These are phyloP conservation scores for Kodamaea sp. DNA, from an alignment of 1,139 yeast species.

Conservation along the genomic window DNA sequence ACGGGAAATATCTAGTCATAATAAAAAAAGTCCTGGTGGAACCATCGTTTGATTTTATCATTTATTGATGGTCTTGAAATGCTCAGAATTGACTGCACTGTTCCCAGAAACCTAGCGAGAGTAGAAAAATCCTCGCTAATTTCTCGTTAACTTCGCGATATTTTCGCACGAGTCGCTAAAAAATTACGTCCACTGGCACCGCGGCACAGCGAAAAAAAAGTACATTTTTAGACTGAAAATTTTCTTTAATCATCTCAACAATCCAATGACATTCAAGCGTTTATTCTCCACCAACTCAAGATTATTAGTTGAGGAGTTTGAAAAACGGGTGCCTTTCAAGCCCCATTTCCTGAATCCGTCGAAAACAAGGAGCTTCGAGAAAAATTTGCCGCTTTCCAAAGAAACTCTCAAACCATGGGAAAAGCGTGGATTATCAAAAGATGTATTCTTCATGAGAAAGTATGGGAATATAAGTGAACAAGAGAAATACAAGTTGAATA, in stretches of 20 bases:
- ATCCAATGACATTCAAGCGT: neutral
- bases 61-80: no score
- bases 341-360: conserved; percentile 18
- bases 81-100: no score
- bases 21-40: no score
- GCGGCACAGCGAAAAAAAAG: no score
- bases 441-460: conserved; percentile 40
- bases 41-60: no score
- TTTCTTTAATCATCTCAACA: neutral
- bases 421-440: conserved; percentile 32
- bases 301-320: conserved; percentile 7
- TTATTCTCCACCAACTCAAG: conserved; percentile 3
- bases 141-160: no score
- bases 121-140: no score
- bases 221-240: no score
- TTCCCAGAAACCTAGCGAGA: no score
- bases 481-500: conserved; percentile 26
- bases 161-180: no score
- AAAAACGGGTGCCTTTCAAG: conserved; percentile 12
- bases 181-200: no score
- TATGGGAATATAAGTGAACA: conserved; percentile 32
- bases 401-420: conserved; percentile 37
- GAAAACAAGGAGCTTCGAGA: conserved; percentile 14
- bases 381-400: conserved; percentile 16
- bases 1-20: no score